Evolutionary conservation across 129 eudicot species (phyloP).

Genomic region (Flaveria sonorensis): DNA sequence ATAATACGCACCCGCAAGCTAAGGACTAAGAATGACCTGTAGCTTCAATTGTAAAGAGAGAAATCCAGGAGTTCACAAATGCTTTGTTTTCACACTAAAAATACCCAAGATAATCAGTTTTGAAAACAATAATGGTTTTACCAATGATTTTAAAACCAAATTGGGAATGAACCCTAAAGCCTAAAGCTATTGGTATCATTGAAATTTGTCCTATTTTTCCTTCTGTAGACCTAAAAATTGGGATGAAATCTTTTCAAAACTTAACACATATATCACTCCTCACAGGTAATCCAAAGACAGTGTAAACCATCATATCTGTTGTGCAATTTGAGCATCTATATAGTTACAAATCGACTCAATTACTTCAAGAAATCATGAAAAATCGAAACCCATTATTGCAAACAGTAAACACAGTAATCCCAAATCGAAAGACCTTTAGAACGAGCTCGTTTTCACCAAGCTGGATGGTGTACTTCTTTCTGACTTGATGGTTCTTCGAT

Average conservation of each 20-base stretch:
- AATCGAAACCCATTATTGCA: not conserved
- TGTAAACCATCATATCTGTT: not conserved
- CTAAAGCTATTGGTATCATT: not conserved
- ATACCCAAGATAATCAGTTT: not conserved
- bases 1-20: not conserved
- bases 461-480: constrained; percentile 94
- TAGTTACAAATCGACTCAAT: not conserved
- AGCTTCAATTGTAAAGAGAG: too few relatives aligned
- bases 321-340: not conserved
- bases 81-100: constrained; percentile 1
- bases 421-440: constrained; percentile 56
- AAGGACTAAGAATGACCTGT: too few relatives aligned
- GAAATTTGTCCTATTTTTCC: not conserved
- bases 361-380: not conserved
- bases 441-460: constrained; percentile 99
- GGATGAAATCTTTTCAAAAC: not conserved
- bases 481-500: constrained; percentile 85
- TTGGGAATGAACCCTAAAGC: not conserved
- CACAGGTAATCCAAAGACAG: not conserved
- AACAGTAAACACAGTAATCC: not conserved
- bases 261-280: not conserved
- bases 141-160: not conserved
- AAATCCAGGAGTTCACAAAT: not conserved
- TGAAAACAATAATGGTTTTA: not conserved
- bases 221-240: not conserved